Conservation (phyloP, 345 rosid species). For the Populus euphratica region DNA sequence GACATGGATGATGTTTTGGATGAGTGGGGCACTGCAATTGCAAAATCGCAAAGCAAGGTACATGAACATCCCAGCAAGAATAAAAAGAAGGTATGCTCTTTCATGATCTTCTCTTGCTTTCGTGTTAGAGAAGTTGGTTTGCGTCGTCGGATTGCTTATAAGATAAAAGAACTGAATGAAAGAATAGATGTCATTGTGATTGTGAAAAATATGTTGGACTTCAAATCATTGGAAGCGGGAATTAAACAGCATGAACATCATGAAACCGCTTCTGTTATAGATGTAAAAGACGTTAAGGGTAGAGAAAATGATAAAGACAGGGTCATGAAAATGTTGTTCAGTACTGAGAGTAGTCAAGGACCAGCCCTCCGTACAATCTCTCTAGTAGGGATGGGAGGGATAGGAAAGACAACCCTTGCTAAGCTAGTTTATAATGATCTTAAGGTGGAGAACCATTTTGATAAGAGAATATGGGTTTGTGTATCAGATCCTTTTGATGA, state of each 20-base stretch:
- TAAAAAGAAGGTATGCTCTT: conserved; percentile 1
- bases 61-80: not conserved
- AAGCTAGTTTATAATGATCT: conserved; percentile 1
- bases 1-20: conserved; percentile 10
- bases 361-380: not conserved
- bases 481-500: conserved; percentile 14
- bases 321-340: not conserved
- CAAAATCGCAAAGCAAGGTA: not conserved
- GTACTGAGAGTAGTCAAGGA: not conserved
- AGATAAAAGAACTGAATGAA: not conserved
- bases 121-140: not conserved
- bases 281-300: not conserved
- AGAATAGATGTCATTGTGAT: not conserved
- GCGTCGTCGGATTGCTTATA: not conserved
- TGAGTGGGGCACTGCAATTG: conserved; percentile 7
- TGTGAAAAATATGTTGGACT: not conserved
- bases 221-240: not conserved
- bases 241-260: not conserved
- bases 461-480: conserved; percentile 15
- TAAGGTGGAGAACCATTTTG: not conserved
- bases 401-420: conserved; percentile 10
- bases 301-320: not conserved
- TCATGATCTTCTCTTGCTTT: conserved; percentile 1
- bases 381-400: conserved; percentile 4
- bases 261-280: not conserved